Percentiles rank a stretch among this genome's conserved stretches.
Evolutionary conservation across 2,329 filamentous ascomycete genomes (phyloP).

Genomic region (Aulographum hederae): DNA sequence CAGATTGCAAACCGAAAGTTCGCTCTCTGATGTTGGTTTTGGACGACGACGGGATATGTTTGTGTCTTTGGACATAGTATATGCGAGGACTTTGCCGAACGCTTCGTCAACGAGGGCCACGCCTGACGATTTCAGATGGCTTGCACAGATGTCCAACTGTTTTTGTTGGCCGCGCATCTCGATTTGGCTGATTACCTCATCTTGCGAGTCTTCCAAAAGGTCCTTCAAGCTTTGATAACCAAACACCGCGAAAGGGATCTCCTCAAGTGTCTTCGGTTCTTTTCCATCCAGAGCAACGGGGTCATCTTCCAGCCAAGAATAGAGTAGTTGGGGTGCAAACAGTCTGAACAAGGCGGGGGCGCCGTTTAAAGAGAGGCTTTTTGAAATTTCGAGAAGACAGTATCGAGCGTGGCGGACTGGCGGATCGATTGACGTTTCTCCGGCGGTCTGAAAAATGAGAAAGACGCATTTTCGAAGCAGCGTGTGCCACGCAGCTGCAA

Average conservation of each 20-base stretch:
- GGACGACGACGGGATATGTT: background rate
- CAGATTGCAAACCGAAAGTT: no score
- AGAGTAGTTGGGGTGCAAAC: conserved; percentile 77
- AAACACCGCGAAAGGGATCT: conserved; percentile 74
- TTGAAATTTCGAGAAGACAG: conserved; percentile 51
- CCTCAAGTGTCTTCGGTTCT: no score
- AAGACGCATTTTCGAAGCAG: conserved; percentile 76
- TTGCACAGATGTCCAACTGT: conserved; percentile 41
- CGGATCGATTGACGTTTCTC: conserved; percentile 44
- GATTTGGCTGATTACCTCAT: conserved; percentile 63
- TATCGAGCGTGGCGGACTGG: conserved; percentile 53
- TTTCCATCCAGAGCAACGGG: no score
- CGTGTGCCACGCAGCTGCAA: conserved; percentile 74
- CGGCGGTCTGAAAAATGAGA: conserved; percentile 82
- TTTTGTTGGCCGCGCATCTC: conserved; percentile 61
- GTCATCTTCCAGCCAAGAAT: conserved; percentile 59
- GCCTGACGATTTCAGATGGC: conserved; percentile 34
- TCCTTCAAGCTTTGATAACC: conserved; percentile 52
- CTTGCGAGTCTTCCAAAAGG: conserved; percentile 51
- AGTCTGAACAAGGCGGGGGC: conserved; percentile 59
- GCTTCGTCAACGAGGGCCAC: conserved; percentile 42
- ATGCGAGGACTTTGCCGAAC: conserved; percentile 67
- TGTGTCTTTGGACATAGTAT: conserved; percentile 60
- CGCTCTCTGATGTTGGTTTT: background rate
- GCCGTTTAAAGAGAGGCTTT: conserved; percentile 42